Conservation (phyloP, 2,329 filamentous ascomycete genomes). For the Colletotrichum camelliae region DNA sequence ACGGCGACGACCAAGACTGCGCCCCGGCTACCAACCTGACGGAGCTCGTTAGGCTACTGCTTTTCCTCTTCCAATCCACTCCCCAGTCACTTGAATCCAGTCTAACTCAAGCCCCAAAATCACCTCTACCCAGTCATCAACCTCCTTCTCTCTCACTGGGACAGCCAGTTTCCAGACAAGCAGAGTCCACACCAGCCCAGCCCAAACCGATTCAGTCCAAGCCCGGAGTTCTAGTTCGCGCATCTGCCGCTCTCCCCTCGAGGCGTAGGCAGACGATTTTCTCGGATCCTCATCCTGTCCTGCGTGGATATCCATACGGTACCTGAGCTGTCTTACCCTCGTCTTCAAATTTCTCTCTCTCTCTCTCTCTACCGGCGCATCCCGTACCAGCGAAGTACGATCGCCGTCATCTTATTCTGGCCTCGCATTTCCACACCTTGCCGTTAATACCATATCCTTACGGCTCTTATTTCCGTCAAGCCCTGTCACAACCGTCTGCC, state of each 20-base stretch:
- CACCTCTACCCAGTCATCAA: neutral
- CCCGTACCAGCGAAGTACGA: neutral
- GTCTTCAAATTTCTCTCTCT: neutral
- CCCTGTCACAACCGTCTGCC: neutral
- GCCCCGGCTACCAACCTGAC: neutral
- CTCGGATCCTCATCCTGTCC: neutral
- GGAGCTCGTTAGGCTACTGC: neutral
- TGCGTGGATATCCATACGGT: neutral
- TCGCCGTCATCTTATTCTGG: neutral
- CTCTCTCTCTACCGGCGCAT: neutral
- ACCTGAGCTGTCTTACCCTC: neutral
- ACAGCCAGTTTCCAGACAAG: neutral
- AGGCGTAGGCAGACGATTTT: neutral
- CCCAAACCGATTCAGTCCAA: neutral
- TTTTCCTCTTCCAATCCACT: neutral
- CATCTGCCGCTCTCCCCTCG: neutral
- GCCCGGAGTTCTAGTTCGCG: neutral
- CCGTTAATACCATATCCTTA: neutral
- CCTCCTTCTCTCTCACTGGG: neutral
- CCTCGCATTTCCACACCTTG: neutral
- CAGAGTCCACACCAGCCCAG: neutral
- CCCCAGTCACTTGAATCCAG: neutral
- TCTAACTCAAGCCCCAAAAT: neutral
- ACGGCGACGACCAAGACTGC: neutral
- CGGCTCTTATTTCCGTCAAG: neutral